These are phyloP conservation scores for Aurinia saxatilis DNA, from an alignment of 345 rosid species.

Conservation along the genomic window DNA sequence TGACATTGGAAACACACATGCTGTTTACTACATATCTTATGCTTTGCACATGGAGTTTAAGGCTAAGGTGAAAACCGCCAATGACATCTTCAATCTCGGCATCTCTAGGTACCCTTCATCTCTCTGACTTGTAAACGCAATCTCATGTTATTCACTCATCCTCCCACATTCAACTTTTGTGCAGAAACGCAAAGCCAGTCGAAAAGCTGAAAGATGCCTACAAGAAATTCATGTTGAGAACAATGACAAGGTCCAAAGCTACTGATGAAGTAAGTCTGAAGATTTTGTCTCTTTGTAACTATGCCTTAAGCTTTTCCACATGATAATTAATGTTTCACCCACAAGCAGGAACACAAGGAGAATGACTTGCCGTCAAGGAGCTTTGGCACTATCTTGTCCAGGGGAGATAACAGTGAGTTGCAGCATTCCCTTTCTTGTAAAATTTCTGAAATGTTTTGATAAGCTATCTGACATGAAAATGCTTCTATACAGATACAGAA, in stretches of 20 bases:
- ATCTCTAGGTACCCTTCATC: slow-evolving; percentile 46
- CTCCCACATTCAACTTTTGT: background rate
- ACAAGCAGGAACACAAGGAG: slow-evolving; percentile 49
- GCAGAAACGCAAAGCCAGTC: slow-evolving; percentile 68
- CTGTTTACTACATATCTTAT: slow-evolving; percentile 52
- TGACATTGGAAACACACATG: slow-evolving; percentile 67
- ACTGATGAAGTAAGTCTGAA: slow-evolving; percentile 45
- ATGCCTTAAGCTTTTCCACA: background rate
- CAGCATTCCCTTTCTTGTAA: background rate
- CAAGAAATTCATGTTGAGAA: slow-evolving; percentile 60
- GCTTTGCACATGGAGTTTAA: slow-evolving; percentile 75
- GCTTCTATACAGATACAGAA: slow-evolving; percentile 29
- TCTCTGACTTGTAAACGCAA: background rate
- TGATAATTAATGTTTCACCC: background rate
- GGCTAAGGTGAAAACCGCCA: slow-evolving; percentile 63
- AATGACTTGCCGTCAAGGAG: slow-evolving; percentile 47
- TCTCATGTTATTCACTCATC: background rate
- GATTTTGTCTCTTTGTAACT: background rate
- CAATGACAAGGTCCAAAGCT: slow-evolving; percentile 46
- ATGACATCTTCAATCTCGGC: slow-evolving; percentile 69
- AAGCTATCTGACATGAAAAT: background rate
- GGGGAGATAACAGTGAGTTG: slow-evolving; percentile 55
- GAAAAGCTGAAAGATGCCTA: slow-evolving; percentile 75
- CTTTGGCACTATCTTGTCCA: slow-evolving; percentile 71
- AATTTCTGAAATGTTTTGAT: background rate